Evolutionary conservation across 352 stramenopile species (phyloP).

Genomic region (Phytopythium sindhum): DNA sequence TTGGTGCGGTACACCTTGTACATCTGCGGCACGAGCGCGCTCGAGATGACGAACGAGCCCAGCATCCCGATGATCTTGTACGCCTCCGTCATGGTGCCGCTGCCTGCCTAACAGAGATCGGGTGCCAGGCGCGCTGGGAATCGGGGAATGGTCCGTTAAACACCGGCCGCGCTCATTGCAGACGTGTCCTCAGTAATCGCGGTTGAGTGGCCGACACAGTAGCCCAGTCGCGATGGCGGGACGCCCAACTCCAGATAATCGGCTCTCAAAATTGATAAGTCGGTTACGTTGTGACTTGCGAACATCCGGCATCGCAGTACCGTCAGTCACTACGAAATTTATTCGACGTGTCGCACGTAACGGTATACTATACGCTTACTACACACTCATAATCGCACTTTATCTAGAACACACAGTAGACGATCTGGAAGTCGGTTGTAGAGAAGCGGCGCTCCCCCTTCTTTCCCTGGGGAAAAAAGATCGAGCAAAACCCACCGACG

Average conservation of each 20-base stretch:
- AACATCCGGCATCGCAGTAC: no score
- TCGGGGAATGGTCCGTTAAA: conserved; percentile 15
- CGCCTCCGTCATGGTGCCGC: conserved; percentile 23
- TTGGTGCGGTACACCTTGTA: conserved; percentile 59
- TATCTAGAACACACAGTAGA: neutral
- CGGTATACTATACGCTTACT: neutral
- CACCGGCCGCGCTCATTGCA: neutral
- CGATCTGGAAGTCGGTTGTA: neutral
- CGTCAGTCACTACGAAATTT: neutral
- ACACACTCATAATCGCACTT: neutral
- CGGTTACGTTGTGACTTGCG: no score
- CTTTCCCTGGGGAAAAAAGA: conserved; percentile 2
- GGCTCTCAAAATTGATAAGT: neutral
- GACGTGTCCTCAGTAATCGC: neutral
- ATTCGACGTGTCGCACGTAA: neutral
- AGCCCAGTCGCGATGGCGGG: neutral
- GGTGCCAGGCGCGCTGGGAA: conserved; percentile 7
- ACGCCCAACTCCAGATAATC: neutral
- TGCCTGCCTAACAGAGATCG: neutral
- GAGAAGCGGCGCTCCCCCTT: neutral
- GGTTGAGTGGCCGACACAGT: neutral
- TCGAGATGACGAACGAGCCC: conserved; percentile 56
- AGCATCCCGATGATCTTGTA: conserved; percentile 58
- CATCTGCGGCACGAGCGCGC: conserved; percentile 55
- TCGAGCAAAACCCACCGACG: conserved; percentile 11